Evolutionary conservation across 495 filamentous ascomycete genomes (phyloP).

Genomic region (Cercophora sp.): DNA sequence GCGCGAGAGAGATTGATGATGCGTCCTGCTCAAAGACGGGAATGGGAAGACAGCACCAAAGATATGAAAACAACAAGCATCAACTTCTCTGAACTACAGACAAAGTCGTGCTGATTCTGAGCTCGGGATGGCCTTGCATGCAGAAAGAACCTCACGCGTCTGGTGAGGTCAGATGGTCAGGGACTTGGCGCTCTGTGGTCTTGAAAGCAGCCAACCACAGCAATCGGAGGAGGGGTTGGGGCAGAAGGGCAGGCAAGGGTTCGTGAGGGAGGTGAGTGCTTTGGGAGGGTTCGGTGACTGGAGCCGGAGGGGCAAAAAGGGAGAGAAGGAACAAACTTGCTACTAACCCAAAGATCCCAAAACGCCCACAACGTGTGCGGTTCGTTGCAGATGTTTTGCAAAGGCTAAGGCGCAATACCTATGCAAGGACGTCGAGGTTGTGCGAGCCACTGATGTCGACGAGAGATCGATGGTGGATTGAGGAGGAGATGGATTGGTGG

Average conservation of each 20-base stretch:
- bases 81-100: not conserved
- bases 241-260: slow-evolving; percentile 20
- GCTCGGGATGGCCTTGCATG: slow-evolving; percentile 10
- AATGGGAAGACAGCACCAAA: no score
- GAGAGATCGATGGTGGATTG: no score
- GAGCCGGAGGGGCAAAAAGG: not conserved
- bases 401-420: slow-evolving; percentile 4
- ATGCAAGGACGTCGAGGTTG: slow-evolving; percentile 4
- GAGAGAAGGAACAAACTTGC: no score
- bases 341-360: no score
- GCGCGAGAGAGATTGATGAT: no score
- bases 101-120: not conserved
- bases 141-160: slow-evolving; percentile 25
- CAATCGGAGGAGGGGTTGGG: slow-evolving; percentile 28
- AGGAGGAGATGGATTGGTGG: not conserved
- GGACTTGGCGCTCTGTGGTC: slow-evolving; percentile 29
- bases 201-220: slow-evolving; percentile 30
- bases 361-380: no score
- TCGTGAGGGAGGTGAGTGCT: slow-evolving; percentile 25
- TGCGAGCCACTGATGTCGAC: no score
- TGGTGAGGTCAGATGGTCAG: slow-evolving; percentile 37
- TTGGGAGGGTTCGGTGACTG: slow-evolving; percentile 26
- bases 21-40: no score
- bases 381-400: no score
- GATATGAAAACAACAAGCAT: no score